Percentiles rank a stretch among this genome's conserved stretches.
Conservation (phyloP, 371 early-diverging fungal genomes). For the Mucor indicus region DNA sequence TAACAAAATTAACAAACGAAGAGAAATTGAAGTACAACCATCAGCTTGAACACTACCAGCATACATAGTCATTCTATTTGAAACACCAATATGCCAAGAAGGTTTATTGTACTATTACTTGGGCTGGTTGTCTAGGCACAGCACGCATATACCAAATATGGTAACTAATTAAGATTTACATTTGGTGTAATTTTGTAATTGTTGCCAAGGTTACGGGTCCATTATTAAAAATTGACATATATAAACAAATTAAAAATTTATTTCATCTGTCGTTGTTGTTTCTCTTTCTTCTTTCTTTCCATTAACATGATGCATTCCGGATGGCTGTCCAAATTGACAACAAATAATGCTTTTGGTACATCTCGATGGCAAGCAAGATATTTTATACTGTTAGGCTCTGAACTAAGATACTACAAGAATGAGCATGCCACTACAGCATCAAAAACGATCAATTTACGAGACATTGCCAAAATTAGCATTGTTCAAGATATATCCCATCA, state of each 20-base stretch:
- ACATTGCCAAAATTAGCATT: constrained; percentile 12
- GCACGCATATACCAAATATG: too few species aligned
- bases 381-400: constrained; percentile 36
- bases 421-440: constrained; percentile 31
- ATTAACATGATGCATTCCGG: constrained; percentile 7
- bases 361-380: constrained; percentile 36
- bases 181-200: too few species aligned
- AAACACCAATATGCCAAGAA: too few species aligned
- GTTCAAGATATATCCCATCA: background rate
- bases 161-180: too few species aligned
- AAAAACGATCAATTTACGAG: constrained; percentile 19
- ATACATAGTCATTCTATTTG: too few species aligned
- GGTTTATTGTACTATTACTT: too few species aligned
- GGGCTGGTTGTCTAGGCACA: too few species aligned
- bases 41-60: constrained; percentile 32
- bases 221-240: too few species aligned
- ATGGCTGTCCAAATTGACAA: constrained; percentile 25
- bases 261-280: constrained; percentile 1
- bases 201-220: too few species aligned
- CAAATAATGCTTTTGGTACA: constrained; percentile 18
- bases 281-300: background rate
- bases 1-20: constrained; percentile 15
- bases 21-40: constrained; percentile 29
- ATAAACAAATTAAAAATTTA: too few species aligned
- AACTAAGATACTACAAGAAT: constrained; percentile 36